Conservation (phyloP, 257 asterid species). For the Capsicum rhomboideum region DNA sequence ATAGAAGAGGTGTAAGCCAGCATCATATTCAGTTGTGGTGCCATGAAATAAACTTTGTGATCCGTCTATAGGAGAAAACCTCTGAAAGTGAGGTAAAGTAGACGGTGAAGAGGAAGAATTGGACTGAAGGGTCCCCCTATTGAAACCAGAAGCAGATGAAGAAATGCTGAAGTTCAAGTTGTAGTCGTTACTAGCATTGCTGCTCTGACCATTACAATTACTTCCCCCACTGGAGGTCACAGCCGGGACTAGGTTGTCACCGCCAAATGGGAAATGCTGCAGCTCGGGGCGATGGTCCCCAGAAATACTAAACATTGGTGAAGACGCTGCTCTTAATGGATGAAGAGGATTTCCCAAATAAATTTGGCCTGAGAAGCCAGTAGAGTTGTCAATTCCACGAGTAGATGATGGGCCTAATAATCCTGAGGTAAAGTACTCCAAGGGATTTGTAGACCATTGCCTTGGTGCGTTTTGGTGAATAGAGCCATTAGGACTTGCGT, state of each 20-base stretch:
- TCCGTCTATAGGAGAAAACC: slow-evolving; percentile 36
- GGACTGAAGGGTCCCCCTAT: slow-evolving; percentile 79
- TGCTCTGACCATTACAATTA: background rate
- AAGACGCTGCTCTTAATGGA: slow-evolving; percentile 8
- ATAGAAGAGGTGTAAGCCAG: slow-evolving; percentile 44
- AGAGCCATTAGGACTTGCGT: background rate
- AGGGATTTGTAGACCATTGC: slow-evolving; percentile 28
- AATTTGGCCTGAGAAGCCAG: slow-evolving; percentile 18
- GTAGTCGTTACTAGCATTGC: slow-evolving; percentile 16
- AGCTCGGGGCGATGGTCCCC: slow-evolving; percentile 34
- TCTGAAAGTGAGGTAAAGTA: slow-evolving; percentile 38
- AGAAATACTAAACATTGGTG: slow-evolving; percentile 32
- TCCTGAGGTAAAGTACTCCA: slow-evolving; percentile 39
- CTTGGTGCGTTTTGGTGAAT: slow-evolving; percentile 3
- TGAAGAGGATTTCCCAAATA: slow-evolving; percentile 17
- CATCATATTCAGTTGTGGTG: slow-evolving; percentile 27
- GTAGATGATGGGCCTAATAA: slow-evolving; percentile 19
- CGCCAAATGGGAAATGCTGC: slow-evolving; percentile 39
- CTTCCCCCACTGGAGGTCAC: slow-evolving; percentile 3
- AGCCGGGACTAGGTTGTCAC: slow-evolving; percentile 33
- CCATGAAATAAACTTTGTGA: slow-evolving; percentile 35
- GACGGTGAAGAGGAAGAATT: slow-evolving; percentile 37
- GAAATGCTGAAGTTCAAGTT: slow-evolving; percentile 45
- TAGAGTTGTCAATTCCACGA: background rate
- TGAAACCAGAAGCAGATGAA: slow-evolving; percentile 36